A percentile compares a stretch with the other conserved stretches of the same genome.
phyloP scores from a whole-genome alignment of 2,329 filamentous ascomycete genomes.

The Madurella fahalii region DNA sequence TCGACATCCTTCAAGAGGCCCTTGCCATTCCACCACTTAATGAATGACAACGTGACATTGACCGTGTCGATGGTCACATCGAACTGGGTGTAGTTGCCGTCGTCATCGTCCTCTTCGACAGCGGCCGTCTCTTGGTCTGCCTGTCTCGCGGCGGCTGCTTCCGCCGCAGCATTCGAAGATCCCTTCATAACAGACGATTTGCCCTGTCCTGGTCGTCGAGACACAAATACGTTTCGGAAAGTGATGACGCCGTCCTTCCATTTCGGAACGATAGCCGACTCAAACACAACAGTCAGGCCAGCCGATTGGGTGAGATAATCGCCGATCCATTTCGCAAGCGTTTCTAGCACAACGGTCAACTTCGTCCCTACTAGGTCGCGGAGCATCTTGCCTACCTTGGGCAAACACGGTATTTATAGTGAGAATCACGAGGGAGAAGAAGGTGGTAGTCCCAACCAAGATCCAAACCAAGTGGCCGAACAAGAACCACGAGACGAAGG shows the following conservation, averaged over 20 bases:
- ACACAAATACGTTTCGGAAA: conserved; percentile 95
- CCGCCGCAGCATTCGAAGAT: conserved; percentile 77
- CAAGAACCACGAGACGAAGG: conserved; percentile 92
- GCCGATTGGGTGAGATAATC: conserved; percentile 94
- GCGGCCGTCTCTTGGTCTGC: conserved; percentile 42
- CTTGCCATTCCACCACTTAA: conserved; percentile 99
- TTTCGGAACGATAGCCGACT: conserved; percentile 93
- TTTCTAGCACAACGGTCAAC: conserved; percentile 55
- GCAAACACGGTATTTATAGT: conserved; percentile 95
- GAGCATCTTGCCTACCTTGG: conserved; percentile 57
- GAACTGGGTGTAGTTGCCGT: conserved; percentile 97
- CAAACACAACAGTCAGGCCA: conserved; percentile 90
- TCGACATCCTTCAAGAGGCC: conserved; percentile 88
- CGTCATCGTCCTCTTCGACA: conserved; percentile 58
- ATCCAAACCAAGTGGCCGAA: conserved; percentile 93
- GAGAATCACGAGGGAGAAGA: conserved; percentile 87
- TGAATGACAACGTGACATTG: conserved; percentile 92
- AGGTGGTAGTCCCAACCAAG: conserved; percentile 93
- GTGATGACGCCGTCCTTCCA: conserved; percentile 95
- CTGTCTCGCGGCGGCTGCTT: conserved; percentile 71
- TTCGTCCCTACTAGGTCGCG: neutral
- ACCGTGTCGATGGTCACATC: conserved; percentile 92
- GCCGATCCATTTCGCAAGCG: conserved; percentile 85
- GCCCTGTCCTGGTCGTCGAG: conserved; percentile 77
- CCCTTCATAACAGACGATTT: conserved; percentile 86